Evolutionary conservation across 169 alveolate genomes (phyloP), one percentile per base, ranked within the genome.

Genomic region (Plasmodium malariae): DNA sequence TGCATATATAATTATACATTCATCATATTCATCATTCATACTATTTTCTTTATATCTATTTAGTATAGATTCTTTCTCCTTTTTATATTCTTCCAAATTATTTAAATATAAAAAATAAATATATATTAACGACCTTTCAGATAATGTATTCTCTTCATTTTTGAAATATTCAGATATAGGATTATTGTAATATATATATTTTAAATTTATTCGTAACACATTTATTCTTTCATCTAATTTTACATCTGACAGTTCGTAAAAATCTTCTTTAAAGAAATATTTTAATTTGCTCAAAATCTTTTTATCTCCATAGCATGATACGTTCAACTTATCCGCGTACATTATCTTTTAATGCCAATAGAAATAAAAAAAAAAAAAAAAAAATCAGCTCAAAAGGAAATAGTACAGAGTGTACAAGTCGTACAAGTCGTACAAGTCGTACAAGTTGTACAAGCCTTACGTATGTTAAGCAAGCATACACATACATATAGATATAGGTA

Each of bases 91-190:
- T 11, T 83, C 91, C 37, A 83, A 51, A 67, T 65, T 67, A 59
- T 67, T 68, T 30, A 68, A 43, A 70, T 51, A 67, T 43, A 83
- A 70, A 59, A 83, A 83, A 67, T 83, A 83, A 26, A 83, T 83
- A 49, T 54, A 83, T 34, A 83, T 83, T 30, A 83, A 36, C n/a
- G 91, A 36, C 12, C 57, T 67, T 45, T 83, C 83, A 1, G 71
- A 36, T 21, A 68, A 30, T 40, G 24, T 40, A 59, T 34, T 83
- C 1, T 71, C 83, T 67, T 83, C 83, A 83, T 67, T 83, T 45
- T 83, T 83, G 40, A 83, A 67, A 70, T 83, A 83, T 17, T 83
- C 91, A n/a, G 85, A 51, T 40, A 83, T 36, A 14, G 91, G 72
- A n/a, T 36, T 65, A 60, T 83, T 70, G n/a, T 83, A 67, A 60